phyloP scores from a whole-genome alignment of 1,139 yeast genomes.

The Suhomyces wounanorum region DNA sequence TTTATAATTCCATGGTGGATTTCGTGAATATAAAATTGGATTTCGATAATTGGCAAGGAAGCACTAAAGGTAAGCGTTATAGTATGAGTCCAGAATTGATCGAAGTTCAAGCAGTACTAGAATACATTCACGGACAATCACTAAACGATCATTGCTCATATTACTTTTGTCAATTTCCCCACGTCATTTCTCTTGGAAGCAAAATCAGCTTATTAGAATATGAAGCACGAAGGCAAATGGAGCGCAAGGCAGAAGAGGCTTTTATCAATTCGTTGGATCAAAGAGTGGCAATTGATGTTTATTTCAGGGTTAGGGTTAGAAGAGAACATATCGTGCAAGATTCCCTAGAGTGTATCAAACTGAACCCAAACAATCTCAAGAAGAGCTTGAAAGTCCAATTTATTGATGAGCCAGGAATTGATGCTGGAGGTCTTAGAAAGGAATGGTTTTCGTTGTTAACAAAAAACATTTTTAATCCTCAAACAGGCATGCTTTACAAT shows the following conservation, averaged over 20 bases:
- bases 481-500: constrained; percentile 60
- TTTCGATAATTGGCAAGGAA: constrained; percentile 78
- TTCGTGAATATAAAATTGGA: constrained; percentile 75
- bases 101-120: constrained; percentile 44
- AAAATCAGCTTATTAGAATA: constrained; percentile 80
- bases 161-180: constrained; percentile 82
- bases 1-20: constrained; percentile 83
- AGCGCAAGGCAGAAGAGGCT: constrained; percentile 85
- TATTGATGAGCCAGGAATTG: constrained; percentile 85
- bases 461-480: constrained; percentile 66
- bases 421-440: constrained; percentile 90
- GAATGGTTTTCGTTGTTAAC: constrained; percentile 88
- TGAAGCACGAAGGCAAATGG: constrained; percentile 84
- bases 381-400: constrained; percentile 80
- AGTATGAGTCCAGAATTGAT: constrained; percentile 17
- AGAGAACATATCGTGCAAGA: constrained; percentile 71
- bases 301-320: constrained; percentile 67
- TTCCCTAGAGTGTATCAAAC: constrained; percentile 66
- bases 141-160: constrained; percentile 33
- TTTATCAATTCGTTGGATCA: constrained; percentile 73
- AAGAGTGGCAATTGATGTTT: constrained; percentile 62
- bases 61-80: constrained; percentile 15
- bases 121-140: constrained; percentile 46
- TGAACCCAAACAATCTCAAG: constrained; percentile 62
- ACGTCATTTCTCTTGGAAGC: constrained; percentile 75